Percentiles rank a stretch among this genome's conserved stretches.
These are phyloP conservation scores for Erodium chrysanthum DNA, from an alignment of 441 rosid genomes.

Conservation along the genomic window DNA sequence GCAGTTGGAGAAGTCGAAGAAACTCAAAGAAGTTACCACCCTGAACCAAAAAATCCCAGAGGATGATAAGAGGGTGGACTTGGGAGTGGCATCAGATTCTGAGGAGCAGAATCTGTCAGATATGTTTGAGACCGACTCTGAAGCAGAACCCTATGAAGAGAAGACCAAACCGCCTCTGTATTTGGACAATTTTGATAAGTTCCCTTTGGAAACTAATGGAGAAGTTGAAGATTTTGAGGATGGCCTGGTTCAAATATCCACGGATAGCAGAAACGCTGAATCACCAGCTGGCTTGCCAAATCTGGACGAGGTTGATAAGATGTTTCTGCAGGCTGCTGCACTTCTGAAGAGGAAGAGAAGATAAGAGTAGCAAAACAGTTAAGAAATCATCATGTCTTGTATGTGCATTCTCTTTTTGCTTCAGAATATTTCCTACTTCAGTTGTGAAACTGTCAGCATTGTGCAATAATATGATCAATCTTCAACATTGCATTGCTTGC, in stretches of 20 bases:
- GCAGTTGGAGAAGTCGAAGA: conserved; percentile 29
- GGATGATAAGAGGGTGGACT: conserved; percentile 21
- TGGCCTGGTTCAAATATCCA: conserved; percentile 32
- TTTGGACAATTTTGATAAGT: conserved; percentile 57
- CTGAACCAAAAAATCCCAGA: no score
- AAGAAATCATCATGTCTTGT: background rate
- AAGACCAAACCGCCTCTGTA: conserved; percentile 43
- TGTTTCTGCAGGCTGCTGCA: conserved; percentile 77
- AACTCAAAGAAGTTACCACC: conserved; percentile 46
- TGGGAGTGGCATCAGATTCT: conserved; percentile 41
- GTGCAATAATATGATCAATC: background rate
- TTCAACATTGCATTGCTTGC: no score
- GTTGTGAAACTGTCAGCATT: background rate
- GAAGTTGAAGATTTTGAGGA: conserved; percentile 34
- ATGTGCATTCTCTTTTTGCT: background rate
- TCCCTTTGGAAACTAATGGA: no score
- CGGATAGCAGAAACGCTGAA: conserved; percentile 21
- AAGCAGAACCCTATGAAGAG: conserved; percentile 33
- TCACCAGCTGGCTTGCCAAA: conserved; percentile 32
- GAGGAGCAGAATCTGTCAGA: conserved; percentile 62
- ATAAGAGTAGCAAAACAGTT: conserved; percentile 14
- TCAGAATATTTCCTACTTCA: background rate
- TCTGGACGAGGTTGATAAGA: conserved; percentile 68
- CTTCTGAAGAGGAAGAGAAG: conserved; percentile 58
- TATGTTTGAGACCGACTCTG: conserved; percentile 73